These are phyloP conservation scores for Aureobasidium sp. DNA, from an alignment of 2,329 filamentous ascomycete species.

Conservation along the genomic window DNA sequence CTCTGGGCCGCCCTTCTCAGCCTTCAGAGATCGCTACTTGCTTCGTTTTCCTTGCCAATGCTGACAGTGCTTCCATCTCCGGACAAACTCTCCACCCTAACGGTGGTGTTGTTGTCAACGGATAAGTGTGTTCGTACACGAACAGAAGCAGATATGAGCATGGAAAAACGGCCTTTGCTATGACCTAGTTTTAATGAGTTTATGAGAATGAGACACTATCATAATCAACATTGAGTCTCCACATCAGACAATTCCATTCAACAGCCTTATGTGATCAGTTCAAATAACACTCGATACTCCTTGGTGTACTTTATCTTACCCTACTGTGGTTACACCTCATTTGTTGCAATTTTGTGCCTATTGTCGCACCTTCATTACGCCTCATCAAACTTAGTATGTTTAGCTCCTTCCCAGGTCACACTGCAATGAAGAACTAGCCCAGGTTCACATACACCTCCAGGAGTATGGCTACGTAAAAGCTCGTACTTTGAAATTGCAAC, in stretches of 20 bases:
- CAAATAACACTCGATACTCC: no score
- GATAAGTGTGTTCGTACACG: constrained; percentile 18
- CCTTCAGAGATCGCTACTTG: constrained; percentile 76
- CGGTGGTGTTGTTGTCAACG: constrained; percentile 50
- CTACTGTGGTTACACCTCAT: no score
- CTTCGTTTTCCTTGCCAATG: constrained; percentile 71
- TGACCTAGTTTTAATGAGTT: constrained; percentile 8
- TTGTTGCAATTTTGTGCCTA: background rate
- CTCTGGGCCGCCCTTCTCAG: constrained; percentile 71
- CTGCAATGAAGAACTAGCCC: background rate
- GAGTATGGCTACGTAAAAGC: no score
- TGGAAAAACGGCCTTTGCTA: background rate
- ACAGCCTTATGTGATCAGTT: no score
- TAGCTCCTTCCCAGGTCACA: background rate
- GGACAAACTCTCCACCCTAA: constrained; percentile 66
- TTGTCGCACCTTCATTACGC: background rate
- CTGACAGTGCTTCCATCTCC: constrained; percentile 53
- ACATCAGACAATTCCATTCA: no score
- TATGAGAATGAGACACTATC: constrained; percentile 7
- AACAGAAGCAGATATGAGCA: background rate
- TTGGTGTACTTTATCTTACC: no score
- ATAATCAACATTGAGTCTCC: background rate
- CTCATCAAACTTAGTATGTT: background rate
- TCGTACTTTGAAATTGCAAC: no score
- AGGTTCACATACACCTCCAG: no score